A percentile compares a stretch with the other conserved stretches of the same genome.
Conservation (phyloP, 768 basidiomycete genomes). For the Cyclocybe cylindracea region DNA sequence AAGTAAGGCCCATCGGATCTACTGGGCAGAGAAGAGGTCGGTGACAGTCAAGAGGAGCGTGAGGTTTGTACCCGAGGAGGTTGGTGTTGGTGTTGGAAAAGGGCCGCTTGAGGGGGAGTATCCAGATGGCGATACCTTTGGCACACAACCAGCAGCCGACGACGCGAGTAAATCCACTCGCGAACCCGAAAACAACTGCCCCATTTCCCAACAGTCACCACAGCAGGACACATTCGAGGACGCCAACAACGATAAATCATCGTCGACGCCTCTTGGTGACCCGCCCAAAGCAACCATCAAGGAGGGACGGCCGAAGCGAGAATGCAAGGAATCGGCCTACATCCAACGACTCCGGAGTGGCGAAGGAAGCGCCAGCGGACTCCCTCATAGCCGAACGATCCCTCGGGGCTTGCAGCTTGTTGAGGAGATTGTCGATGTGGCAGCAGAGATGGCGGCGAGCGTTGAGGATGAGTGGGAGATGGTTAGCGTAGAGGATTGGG, state of each 20-base stretch:
- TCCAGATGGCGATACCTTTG: too few relatives aligned
- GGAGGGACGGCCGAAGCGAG: slow-evolving; percentile 2
- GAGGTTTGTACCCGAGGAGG: slow-evolving; percentile 10
- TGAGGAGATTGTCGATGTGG: too few relatives aligned
- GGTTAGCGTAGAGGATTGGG: slow-evolving; percentile 1
- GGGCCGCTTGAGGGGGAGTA: slow-evolving; percentile 8
- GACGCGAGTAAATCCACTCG: not conserved
- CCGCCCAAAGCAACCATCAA: slow-evolving; percentile 1
- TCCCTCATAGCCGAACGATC: too few relatives aligned
- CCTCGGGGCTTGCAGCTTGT: too few relatives aligned
- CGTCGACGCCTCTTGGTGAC: too few relatives aligned
- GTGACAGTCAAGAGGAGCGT: slow-evolving; percentile 31
- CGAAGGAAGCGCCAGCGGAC: slow-evolving; percentile 3
- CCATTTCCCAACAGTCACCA: not conserved
- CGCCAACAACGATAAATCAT: not conserved
- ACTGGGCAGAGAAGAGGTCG: slow-evolving; percentile 27
- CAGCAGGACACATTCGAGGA: not conserved
- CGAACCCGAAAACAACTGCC: not conserved
- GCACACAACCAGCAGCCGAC: too few relatives aligned
- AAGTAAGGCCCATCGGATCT: slow-evolving; percentile 33
- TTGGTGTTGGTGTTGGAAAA: not conserved
- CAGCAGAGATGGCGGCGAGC: too few relatives aligned
- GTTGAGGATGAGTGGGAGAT: slow-evolving; percentile 5
- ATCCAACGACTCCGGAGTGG: not conserved
- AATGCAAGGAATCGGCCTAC: not conserved